Percentiles rank a stretch among this genome's conserved stretches.
Conservation (phyloP, 345 rosid species). For the Populus euphratica region DNA sequence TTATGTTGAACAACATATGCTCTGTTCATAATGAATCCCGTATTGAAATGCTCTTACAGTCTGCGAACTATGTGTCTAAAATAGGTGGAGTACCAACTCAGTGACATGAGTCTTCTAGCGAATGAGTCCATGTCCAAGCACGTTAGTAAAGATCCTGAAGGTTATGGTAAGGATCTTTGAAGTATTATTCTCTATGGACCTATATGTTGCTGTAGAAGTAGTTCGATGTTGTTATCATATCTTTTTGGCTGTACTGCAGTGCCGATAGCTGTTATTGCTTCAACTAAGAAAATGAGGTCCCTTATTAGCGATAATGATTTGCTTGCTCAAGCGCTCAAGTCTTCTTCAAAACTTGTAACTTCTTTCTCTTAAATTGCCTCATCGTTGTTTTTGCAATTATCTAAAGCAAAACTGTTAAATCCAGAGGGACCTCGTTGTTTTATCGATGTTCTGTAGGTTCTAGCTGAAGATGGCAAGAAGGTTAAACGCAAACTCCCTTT, state of each 20-base stretch:
- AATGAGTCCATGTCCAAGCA: conserved; percentile 84
- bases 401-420: background rate
- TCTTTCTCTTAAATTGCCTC: conserved; percentile 7
- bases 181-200: background rate
- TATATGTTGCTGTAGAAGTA: background rate
- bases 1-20: background rate
- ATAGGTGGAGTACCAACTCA: conserved; percentile 88
- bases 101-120: conserved; percentile 87
- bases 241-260: conserved; percentile 36
- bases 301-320: conserved; percentile 53
- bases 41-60: background rate
- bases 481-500: conserved; percentile 68
- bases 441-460: conserved; percentile 40
- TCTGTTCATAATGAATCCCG: background rate
- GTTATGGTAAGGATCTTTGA: conserved; percentile 60
- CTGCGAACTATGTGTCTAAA: background rate
- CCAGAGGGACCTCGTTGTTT: background rate
- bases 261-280: conserved; percentile 63
- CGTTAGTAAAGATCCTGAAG: conserved; percentile 76
- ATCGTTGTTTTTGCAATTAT: background rate
- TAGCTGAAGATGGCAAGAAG: conserved; percentile 71
- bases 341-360: conserved; percentile 82
- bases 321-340: conserved; percentile 69
- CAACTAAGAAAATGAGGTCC: conserved; percentile 82
- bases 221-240: background rate